These are phyloP conservation scores for Byssothecium circinans DNA, from an alignment of 2,329 filamentous ascomycete genomes.

Conservation along the genomic window DNA sequence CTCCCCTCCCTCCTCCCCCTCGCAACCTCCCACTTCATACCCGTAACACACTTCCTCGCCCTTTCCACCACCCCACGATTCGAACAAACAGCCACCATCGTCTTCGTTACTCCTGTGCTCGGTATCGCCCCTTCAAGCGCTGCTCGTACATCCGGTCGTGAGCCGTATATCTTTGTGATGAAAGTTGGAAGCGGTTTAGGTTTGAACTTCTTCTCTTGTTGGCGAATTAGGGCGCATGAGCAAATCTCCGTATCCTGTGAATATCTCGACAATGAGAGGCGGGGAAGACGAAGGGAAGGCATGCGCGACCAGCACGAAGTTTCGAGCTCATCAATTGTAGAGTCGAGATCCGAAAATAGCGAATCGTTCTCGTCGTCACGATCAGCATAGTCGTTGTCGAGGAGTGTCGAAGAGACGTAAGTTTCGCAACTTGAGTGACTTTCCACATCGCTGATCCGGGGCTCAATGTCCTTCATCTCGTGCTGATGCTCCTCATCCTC, in stretches of 20 bases:
- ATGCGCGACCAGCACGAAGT: conserved; percentile 2
- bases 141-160: conserved; percentile 16
- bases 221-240: conserved; percentile 19
- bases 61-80: conserved; percentile 14
- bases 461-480: conserved; percentile 11
- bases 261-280: not conserved
- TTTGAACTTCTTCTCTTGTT: conserved; percentile 14
- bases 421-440: conserved; percentile 16
- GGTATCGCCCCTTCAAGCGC: conserved; percentile 8
- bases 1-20: conserved; percentile 13
- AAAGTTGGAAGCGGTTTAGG: conserved; percentile 1
- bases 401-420: conserved; percentile 23
- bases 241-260: conserved; percentile 9
- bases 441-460: conserved; percentile 6
- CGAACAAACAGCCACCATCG: conserved; percentile 29
- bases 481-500: conserved; percentile 7
- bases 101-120: conserved; percentile 3
- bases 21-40: conserved; percentile 24
- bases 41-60: conserved; percentile 16
- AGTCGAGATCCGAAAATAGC: conserved; percentile 8
- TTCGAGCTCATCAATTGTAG: conserved; percentile 6
- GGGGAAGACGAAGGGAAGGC: conserved; percentile 1
- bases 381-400: no score
- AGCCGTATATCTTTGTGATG: conserved; percentile 14
- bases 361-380: conserved; percentile 5